Conservation (phyloP, 2,329 filamentous ascomycete genomes). For the Fusarium pseudonygamai region DNA sequence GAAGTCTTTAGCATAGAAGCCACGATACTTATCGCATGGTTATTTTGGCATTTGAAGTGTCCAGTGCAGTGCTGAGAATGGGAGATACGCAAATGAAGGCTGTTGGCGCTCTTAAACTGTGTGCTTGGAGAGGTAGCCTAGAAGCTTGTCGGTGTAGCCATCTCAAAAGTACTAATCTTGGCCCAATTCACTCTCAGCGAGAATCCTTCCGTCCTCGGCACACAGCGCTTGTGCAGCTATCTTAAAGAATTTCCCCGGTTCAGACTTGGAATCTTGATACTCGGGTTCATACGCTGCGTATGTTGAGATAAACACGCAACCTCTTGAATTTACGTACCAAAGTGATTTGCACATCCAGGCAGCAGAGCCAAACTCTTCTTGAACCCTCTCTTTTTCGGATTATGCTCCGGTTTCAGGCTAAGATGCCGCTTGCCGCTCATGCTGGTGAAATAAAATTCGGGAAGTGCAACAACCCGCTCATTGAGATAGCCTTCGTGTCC, state of each 20-base stretch:
- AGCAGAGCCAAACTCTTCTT: slow-evolving; percentile 49
- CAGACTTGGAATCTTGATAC: background rate
- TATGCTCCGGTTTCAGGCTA: background rate
- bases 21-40: background rate
- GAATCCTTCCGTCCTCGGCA: background rate
- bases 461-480: background rate
- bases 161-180: background rate
- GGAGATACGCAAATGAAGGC: slow-evolving; percentile 2
- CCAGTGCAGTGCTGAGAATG: background rate
- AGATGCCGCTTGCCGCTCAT: slow-evolving; percentile 13
- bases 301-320: background rate
- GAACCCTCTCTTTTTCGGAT: background rate
- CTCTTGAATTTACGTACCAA: slow-evolving; percentile 31
- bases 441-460: background rate
- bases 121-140: background rate
- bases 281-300: background rate
- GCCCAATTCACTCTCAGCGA: background rate
- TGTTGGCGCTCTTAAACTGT: background rate
- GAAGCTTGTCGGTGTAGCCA: background rate
- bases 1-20: background rate
- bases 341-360: slow-evolving; percentile 60
- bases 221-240: background rate
- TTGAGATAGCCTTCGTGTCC: background rate
- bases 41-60: background rate
- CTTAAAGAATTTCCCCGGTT: background rate